Conservation (phyloP, 2,329 filamentous ascomycete genomes). For the Aspergillus pseudotamarii region DNA sequence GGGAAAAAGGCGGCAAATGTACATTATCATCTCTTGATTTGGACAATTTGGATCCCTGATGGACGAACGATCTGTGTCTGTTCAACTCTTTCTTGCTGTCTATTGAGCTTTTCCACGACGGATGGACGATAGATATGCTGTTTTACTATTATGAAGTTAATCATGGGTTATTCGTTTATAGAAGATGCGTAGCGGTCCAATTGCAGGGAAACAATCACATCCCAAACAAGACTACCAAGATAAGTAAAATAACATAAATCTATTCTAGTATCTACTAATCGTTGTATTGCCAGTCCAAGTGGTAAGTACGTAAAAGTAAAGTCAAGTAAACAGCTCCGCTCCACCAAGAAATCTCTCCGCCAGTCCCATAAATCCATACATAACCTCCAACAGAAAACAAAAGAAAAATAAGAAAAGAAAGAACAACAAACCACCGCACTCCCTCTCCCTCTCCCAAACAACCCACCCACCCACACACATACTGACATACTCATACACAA, state of each 20-base stretch:
- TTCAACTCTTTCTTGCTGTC: neutral
- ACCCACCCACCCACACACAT: neutral
- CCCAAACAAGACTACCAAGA: too few relatives aligned
- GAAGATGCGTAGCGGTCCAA: neutral
- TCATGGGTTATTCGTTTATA: neutral
- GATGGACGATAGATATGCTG: slow-evolving; percentile 5
- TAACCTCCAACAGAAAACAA: neutral
- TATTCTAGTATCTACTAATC: too few relatives aligned
- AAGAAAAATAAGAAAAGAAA: too few relatives aligned
- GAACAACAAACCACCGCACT: neutral
- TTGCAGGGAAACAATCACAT: too few relatives aligned
- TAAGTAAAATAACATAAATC: too few relatives aligned
- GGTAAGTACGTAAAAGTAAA: neutral
- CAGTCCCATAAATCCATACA: neutral
- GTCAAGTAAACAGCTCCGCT: neutral
- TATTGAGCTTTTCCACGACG: neutral
- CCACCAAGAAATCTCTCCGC: slow-evolving; percentile 1
- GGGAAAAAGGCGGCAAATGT: slow-evolving; percentile 38
- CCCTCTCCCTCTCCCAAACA: neutral
- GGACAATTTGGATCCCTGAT: slow-evolving; percentile 24
- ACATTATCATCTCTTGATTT: slow-evolving; percentile 38
- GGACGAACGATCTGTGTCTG: slow-evolving; percentile 9
- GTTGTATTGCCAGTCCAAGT: neutral
- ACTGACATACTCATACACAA: neutral
- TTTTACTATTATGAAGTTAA: slow-evolving; percentile 7